Base-by-base conservation (phyloP, 208 protist genomes). In the Leptomonas pyrrhocoris region DNA sequence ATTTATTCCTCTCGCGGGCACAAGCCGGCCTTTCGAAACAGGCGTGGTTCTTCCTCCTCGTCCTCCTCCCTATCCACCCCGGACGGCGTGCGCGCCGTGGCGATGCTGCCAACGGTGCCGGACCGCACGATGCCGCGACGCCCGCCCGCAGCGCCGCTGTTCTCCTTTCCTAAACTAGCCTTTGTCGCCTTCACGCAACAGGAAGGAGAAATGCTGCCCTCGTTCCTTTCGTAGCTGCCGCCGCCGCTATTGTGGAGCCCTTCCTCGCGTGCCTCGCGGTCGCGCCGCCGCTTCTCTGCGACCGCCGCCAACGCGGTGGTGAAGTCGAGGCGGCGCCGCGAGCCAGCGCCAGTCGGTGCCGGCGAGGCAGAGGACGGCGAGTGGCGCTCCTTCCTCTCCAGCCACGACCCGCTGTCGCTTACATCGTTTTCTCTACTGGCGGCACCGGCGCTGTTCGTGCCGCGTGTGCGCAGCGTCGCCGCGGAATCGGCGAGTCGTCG, bases 271-370 rank as follows among this genome's bases (percentile, higher is more conserved):
- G 55, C 68, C 7, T 42, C 63, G 9, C 76, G 71, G 18, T 81
- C 74, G 8, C 70, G 75, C 15, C 77, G 71, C 2, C 80, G 80
- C 51, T 80, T 86, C 60, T 78, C 80, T 38, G 72, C 66, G 5
- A 86, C 80, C 3, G 73, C 61, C 3, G 80, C 80, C 11, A 86
- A 45, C 31, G 73, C 80, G 11, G 68, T 58, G 8, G 73, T 56
- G 43, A 86, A 86, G 69, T 86, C 80, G 13, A 81, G 55, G 5
- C 62, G 73, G 7, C 75, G 68, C 50, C 69, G 72, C 21, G 77
- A 66, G 1, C 43, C 28, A 2, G 38, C 16, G 4, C 19, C n/a
- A 0, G 50, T 51, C 12, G 58, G 13, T 7, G 40, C 11, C 5
- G 50, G 43, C 21, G 60, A 54, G 12, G 25, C 9, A 21, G 42